Base-by-base conservation (phyloP, 352 stramenopile genomes). In the Phytophthora pistaciae region DNA sequence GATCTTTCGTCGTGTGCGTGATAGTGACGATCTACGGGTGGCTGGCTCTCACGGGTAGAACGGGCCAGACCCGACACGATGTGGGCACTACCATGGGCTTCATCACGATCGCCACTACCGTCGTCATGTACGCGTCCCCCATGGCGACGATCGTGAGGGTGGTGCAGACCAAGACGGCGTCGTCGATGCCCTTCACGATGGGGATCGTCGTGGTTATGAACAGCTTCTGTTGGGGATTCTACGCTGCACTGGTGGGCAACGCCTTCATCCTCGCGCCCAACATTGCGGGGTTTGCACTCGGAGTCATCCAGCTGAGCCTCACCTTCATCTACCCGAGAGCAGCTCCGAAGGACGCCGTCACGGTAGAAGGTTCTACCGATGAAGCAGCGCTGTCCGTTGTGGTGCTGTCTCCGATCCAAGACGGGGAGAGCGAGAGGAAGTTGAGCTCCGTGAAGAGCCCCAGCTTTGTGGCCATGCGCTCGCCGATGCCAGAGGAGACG, bases 101-200 rank as follows among this genome's bases (percentile, higher is more conserved):
- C 57, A 69, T 84, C 29, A 78, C 72, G 2, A 80, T 88, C 6
- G 72, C 68, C 0, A 85, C 80, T 1, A 88, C 75, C 20, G 56
- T 87, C 8, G 38, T 82, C 8, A 57, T 90, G 42, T 91, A 87
- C 59, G 66, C 71, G 21, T 90, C 82, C 0, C 84, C 82, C 3
- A 82, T 92, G 59, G 74, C 74, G 4, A 80, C 70, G 14, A 80
- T 92, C 48, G 66, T 67, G 40, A 65, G 70, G 5, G 71, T 78
- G 0, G n/a, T 75, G 1, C 52, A 23, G 20, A 75, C 71, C 57
- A 78, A 75, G 36, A 72, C 66, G 2, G 53, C 66, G 21, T 66
- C 71, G 5, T 75, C 61, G 0, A 75, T 78, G 44, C 66, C 71
- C 9, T 69, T 78, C 29, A 72, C 53, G 3, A 58, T 78, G 60